phyloP scores from a whole-genome alignment of 1,139 yeast species.

The Blastobotrys elegans region DNA sequence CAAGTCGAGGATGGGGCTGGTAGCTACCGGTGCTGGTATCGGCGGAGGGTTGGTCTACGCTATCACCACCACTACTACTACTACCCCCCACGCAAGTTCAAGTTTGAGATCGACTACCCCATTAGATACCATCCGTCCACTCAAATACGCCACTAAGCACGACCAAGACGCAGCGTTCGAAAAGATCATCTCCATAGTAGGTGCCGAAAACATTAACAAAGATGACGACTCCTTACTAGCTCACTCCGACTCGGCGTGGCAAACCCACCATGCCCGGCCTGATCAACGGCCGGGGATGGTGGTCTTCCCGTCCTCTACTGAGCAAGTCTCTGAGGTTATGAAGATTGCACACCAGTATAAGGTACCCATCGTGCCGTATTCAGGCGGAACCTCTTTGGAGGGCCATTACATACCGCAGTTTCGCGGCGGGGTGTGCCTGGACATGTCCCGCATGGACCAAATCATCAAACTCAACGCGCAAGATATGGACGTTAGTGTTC shows the following conservation, averaged over 20 bases:
- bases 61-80: not conserved
- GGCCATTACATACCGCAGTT: conserved; percentile 73
- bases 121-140: not conserved
- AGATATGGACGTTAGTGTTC: conserved; percentile 65
- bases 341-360: conserved; percentile 54
- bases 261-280: conserved; percentile 55
- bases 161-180: conserved; percentile 43
- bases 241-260: conserved; percentile 60
- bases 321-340: conserved; percentile 58
- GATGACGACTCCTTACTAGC: conserved; percentile 37
- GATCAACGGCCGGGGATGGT: conserved; percentile 53
- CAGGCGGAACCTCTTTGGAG: conserved; percentile 78
- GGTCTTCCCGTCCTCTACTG: conserved; percentile 57
- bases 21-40: not conserved
- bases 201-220: conserved; percentile 39
- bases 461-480: conserved; percentile 47
- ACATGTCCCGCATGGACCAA: conserved; percentile 49
- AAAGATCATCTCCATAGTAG: conserved; percentile 43
- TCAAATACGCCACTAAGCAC: conserved; percentile 37
- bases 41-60: not conserved
- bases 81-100: not conserved
- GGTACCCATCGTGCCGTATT: conserved; percentile 69
- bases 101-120: not conserved
- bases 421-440: conserved; percentile 58
- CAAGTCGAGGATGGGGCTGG: not conserved